Evolutionary conservation across 225 moss, liverwort and hornwort species (phyloP), one percentile per base, ranked within the genome.

Genomic region (Physcomitrellopsis africana): DNA sequence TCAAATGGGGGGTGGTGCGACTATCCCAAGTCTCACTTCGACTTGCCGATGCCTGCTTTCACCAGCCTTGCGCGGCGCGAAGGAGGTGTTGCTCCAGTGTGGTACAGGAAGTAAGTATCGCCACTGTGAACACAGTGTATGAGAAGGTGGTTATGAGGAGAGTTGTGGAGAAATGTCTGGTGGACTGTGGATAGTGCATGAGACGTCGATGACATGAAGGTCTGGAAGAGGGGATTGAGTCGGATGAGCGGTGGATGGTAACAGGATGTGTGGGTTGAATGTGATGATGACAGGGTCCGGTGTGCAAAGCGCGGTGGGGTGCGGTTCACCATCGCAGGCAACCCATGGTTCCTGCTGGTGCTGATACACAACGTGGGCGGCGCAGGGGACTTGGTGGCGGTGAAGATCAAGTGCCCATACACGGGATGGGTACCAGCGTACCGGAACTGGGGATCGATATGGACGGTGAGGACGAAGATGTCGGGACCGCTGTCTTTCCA

Each of bases 291-390:
- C 24, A 83, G 83, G 76, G 59, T 59, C 3, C 11, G 58, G 0
- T 83, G 83, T 12, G 83, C 45, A 0, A 76, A 16, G 58, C 63
- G 64, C 0, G 79, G 79, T 0, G 83, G 83, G 0, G 41, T 83
- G 1, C 83, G 79, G 5, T 80, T 83, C 52, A 83, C 83, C 1
- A 14, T 83, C 0, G 76, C 72, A 5, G 83, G 83, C 18, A 83
- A 83, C 24, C 79, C 79, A 2, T 80, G 68, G 63, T 80, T 83
- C 18, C 2, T 83, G 46, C 76, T 68, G 76, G 2, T 83, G 10
- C 43, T 83, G 0, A 64, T 83, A 1, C 83, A 83, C 76, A 83
- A 83, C 14, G 80, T 80, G 0, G 76, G 46, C 0, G 83, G 79
- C 1, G 79, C 68, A 2, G 79, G 83, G 0, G 72, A 80, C 11